Evolutionary conservation across 306 rosid genomes (phyloP).

Genomic region (Albizia julibrissin): DNA sequence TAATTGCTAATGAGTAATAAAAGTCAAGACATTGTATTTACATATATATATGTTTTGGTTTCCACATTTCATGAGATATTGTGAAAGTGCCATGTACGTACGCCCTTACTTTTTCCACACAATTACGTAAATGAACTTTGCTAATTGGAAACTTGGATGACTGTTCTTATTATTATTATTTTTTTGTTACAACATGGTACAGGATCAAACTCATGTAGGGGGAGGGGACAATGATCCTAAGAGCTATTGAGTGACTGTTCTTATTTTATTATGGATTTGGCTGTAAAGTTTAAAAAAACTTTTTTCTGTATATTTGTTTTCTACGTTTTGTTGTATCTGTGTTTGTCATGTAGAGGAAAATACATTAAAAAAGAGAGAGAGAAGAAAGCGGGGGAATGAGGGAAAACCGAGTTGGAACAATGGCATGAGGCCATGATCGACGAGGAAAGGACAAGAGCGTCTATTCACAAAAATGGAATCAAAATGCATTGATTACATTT

Average conservation of each 20-base stretch:
- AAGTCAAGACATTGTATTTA: no score
- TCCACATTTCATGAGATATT: neutral
- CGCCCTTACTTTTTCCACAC: neutral
- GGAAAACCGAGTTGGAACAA: neutral
- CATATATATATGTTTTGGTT: neutral
- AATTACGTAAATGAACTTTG: neutral
- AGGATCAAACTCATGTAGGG: no score
- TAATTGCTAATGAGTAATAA: no score
- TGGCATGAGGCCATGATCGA: neutral
- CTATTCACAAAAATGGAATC: slow-evolving; percentile 39
- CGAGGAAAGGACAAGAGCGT: slow-evolving; percentile 31
- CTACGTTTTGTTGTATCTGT: neutral
- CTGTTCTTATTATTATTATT: no score
- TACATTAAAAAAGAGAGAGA: neutral
- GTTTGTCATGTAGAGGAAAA: neutral
- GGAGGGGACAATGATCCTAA: no score
- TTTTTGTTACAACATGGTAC: no score
- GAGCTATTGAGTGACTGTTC: no score
- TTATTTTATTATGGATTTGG: neutral
- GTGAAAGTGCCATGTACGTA: neutral
- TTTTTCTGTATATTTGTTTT: neutral
- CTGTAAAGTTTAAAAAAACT: neutral
- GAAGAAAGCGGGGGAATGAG: neutral
- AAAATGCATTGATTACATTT: slow-evolving; percentile 52
- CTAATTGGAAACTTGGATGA: neutral